Conservation (phyloP, 345 rosid species). For the Lepidium aucheri region DNA sequence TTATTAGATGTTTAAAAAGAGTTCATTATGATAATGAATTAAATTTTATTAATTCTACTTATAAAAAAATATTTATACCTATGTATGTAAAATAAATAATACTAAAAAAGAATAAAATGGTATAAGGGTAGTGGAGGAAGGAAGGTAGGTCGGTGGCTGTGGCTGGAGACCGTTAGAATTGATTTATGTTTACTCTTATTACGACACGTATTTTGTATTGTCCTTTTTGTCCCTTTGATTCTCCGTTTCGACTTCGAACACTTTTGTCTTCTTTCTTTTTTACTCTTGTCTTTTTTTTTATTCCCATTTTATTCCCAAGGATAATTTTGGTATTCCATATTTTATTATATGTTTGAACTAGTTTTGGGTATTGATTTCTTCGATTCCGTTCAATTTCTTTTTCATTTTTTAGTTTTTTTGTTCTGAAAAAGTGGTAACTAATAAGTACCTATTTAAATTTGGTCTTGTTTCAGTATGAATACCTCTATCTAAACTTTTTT, state of each 20-base stretch:
- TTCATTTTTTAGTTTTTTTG: too few species aligned
- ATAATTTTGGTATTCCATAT: background rate
- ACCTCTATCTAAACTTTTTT: too few species aligned
- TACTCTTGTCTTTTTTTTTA: background rate
- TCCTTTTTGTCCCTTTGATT: slow-evolving; percentile 32
- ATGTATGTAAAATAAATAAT: background rate
- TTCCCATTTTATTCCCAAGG: background rate
- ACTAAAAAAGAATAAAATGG: background rate
- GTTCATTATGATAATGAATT: too few species aligned
- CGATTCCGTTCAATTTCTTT: too few species aligned
- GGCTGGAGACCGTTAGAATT: slow-evolving; percentile 77
- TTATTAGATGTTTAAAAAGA: too few species aligned
- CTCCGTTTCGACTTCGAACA: background rate
- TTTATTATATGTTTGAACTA: background rate
- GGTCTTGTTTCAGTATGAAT: too few species aligned
- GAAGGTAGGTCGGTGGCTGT: slow-evolving; percentile 78
- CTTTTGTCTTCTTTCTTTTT: background rate
- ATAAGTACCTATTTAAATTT: too few species aligned
- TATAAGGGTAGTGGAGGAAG: background rate
- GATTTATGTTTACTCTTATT: slow-evolving; percentile 51
- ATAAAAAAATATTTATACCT: too few species aligned
- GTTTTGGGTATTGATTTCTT: too few species aligned
- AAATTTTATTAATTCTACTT: too few species aligned
- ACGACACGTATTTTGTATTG: slow-evolving; percentile 26
- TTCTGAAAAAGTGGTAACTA: too few species aligned